These are phyloP conservation scores for Kewa caespitosa DNA, from an alignment of 179 eudicot genomes.

Conservation along the genomic window DNA sequence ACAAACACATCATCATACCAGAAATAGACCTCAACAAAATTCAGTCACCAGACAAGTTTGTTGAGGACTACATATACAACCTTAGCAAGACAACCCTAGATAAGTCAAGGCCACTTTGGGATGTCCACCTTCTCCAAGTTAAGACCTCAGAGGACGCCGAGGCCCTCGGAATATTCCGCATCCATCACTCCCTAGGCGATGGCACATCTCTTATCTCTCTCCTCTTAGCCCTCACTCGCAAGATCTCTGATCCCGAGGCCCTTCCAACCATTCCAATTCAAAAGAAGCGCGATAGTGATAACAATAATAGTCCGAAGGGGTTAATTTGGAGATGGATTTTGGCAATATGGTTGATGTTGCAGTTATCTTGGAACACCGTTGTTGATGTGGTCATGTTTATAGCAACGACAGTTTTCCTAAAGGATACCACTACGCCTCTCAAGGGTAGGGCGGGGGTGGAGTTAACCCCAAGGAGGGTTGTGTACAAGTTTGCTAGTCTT, in stretches of 20 bases:
- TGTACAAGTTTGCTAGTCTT: slow-evolving; percentile 46
- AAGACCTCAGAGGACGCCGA: slow-evolving; percentile 42
- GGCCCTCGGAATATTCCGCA: slow-evolving; percentile 46
- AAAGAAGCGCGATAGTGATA: slow-evolving; percentile 1
- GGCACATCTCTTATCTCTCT: slow-evolving; percentile 73
- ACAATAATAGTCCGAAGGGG: not conserved
- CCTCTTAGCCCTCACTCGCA: slow-evolving; percentile 52
- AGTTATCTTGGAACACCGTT: slow-evolving; percentile 46
- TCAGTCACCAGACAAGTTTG: slow-evolving; percentile 44
- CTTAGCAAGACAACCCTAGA: slow-evolving; percentile 50
- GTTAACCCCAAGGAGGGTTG: slow-evolving; percentile 39
- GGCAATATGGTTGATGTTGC: slow-evolving; percentile 30
- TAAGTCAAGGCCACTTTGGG: slow-evolving; percentile 68
- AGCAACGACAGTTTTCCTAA: slow-evolving; percentile 48
- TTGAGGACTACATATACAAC: slow-evolving; percentile 58
- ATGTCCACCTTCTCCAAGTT: slow-evolving; percentile 56
- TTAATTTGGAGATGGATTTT: slow-evolving; percentile 24
- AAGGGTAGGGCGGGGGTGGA: slow-evolving; percentile 37
- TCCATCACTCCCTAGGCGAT: slow-evolving; percentile 82
- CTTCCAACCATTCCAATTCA: slow-evolving; percentile 35
- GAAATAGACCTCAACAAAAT: slow-evolving; percentile 36
- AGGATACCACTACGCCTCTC: slow-evolving; percentile 51
- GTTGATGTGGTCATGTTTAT: slow-evolving; percentile 39
- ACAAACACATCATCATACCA: slow-evolving; percentile 54
- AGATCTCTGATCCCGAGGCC: slow-evolving; percentile 43